phyloP scores from a whole-genome alignment of 1,139 yeast genomes.

The Debaryomycetaceae sp. region DNA sequence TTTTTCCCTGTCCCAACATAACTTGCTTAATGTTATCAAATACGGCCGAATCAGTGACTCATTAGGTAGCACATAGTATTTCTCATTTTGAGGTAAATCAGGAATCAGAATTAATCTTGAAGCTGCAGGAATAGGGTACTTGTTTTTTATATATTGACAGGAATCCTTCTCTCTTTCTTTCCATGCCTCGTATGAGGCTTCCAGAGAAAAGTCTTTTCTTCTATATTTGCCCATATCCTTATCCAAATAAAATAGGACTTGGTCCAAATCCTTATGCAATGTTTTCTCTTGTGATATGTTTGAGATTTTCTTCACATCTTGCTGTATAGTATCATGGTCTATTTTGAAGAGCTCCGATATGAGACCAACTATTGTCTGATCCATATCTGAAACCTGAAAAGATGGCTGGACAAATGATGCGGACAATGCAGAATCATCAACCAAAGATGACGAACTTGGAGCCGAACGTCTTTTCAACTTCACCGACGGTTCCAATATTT shows the following conservation, averaged over 20 bases:
- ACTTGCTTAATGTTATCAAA: slow-evolving; percentile 25
- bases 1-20: slow-evolving; percentile 25
- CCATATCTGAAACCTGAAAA: slow-evolving; percentile 49
- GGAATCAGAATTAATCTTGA: slow-evolving; percentile 30
- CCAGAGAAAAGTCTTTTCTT: slow-evolving; percentile 40
- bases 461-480: slow-evolving; percentile 2
- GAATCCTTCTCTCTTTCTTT: slow-evolving; percentile 41
- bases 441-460: slow-evolving; percentile 8
- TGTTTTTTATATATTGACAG: slow-evolving; percentile 34
- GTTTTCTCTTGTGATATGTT: slow-evolving; percentile 42
- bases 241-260: slow-evolving; percentile 34
- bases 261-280: slow-evolving; percentile 45
- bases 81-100: slow-evolving; percentile 29
- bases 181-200: slow-evolving; percentile 49
- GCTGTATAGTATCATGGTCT: slow-evolving; percentile 43
- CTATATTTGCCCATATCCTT: slow-evolving; percentile 40
- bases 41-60: slow-evolving; percentile 27
- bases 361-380: slow-evolving; percentile 33
- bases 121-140: slow-evolving; percentile 39
- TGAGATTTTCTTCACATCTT: slow-evolving; percentile 43
- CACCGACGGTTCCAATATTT: slow-evolving; percentile 30
- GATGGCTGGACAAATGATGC: slow-evolving; percentile 41
- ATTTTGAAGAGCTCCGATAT: slow-evolving; percentile 40
- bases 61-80: slow-evolving; percentile 42
- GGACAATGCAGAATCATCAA: slow-evolving; percentile 6